phyloP scores from a whole-genome alignment of 257 asterid species.

The Solanum raphanifolium region DNA sequence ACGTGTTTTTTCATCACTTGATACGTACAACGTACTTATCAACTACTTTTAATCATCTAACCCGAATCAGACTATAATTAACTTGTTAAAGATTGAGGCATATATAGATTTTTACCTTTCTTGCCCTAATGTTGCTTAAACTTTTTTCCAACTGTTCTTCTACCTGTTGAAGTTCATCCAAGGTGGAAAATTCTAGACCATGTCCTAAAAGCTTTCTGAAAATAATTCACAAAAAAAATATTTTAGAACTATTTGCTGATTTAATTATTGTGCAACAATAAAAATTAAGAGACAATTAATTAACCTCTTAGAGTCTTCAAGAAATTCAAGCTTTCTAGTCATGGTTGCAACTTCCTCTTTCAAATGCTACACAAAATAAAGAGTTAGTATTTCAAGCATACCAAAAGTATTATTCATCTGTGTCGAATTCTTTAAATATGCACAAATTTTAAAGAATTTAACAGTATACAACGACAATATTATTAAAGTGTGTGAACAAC shows the following conservation, averaged over 20 bases:
- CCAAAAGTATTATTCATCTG: neutral
- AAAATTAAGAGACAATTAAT: neutral
- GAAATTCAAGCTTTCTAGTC: conserved; percentile 23
- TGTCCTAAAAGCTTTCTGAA: conserved; percentile 44
- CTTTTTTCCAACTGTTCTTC: conserved; percentile 41
- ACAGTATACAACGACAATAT: too few species aligned
- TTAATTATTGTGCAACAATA: neutral
- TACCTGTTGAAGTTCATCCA: conserved; percentile 30
- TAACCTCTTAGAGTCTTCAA: conserved; percentile 42
- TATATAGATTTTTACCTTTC: conserved; percentile 27
- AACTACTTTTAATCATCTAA: neutral
- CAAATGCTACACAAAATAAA: conserved; percentile 18
- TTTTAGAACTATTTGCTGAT: neutral
- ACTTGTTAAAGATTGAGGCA: neutral
- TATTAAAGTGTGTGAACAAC: neutral
- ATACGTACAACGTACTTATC: neutral
- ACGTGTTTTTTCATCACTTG: neutral
- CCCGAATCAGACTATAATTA: neutral
- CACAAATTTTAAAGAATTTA: neutral
- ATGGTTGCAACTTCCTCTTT: conserved; percentile 23
- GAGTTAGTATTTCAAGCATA: neutral
- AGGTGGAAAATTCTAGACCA: conserved; percentile 24
- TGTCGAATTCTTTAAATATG: neutral
- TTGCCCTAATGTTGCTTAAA: conserved; percentile 29
- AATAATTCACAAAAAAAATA: neutral